These are phyloP conservation scores for Halenospora varia DNA, from an alignment of 495 filamentous ascomycete species.

Conservation along the genomic window DNA sequence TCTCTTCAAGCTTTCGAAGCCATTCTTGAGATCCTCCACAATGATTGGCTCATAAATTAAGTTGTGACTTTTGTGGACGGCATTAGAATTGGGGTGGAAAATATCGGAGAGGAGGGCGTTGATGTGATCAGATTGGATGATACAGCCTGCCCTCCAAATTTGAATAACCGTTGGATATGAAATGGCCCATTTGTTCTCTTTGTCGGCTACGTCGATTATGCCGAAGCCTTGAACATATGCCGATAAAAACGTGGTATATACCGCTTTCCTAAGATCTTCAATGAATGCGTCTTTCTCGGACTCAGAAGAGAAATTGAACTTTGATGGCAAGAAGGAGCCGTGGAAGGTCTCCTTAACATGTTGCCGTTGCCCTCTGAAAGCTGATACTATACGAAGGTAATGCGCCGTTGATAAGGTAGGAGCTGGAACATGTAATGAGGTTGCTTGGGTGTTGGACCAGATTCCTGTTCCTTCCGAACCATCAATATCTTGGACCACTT, in stretches of 20 bases:
- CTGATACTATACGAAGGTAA: conserved; percentile 61
- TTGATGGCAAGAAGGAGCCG: conserved; percentile 13
- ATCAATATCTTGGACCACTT: conserved; percentile 70
- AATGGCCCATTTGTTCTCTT: conserved; percentile 60
- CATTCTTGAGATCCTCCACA: conserved; percentile 48
- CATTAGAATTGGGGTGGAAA: conserved; percentile 11
- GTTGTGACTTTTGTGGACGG: conserved; percentile 26
- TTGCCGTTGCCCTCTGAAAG: conserved; percentile 53
- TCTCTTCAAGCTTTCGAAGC: conserved; percentile 49
- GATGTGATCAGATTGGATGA: conserved; percentile 68
- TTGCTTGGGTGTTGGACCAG: conserved; percentile 61
- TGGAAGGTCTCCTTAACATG: conserved; percentile 35
- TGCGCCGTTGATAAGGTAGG: conserved; percentile 63
- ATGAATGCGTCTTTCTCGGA: conserved; percentile 47
- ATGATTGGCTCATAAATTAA: conserved; percentile 47
- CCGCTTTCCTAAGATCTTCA: conserved; percentile 55
- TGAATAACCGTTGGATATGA: conserved; percentile 55
- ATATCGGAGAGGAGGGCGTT: conserved; percentile 50
- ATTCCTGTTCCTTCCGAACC: conserved; percentile 65
- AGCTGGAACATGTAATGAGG: conserved; percentile 56
- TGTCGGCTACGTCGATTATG: conserved; percentile 57
- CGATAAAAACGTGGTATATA: conserved; percentile 59
- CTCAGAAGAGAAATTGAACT: conserved; percentile 22
- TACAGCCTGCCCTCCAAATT: conserved; percentile 72
- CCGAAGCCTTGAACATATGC: conserved; percentile 66